Base-by-base conservation (phyloP, 192 early-diverging fungal species). In the Chytriomyces sp. region DNA sequence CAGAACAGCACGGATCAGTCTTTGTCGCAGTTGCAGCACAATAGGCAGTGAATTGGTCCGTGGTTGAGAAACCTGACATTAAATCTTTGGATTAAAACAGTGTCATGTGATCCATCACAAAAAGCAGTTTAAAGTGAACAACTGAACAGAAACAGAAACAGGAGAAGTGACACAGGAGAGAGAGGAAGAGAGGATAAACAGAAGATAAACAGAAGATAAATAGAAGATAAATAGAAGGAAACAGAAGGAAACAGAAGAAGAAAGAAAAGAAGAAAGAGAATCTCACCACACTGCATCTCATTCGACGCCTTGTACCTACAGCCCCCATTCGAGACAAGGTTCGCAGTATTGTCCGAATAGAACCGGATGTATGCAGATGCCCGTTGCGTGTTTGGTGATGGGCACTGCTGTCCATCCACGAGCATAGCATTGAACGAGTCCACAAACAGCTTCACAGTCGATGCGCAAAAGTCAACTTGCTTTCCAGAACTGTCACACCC, bases 401-500 rank as follows among this genome's bases (percentile, higher is more conserved):
- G 53, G 20, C 53, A 57, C 13, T 57, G 13, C 53, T 11, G 11
- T 57, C 50, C 10, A 48, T 61, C 44, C 6, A 61, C 23, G 24
- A 62, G 7, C 23, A 73, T 23, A 23, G 35, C 43, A 24, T 62
- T 43, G 61, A 62, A 73, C 26, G 50, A 61, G 59, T 18, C 18
- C 7, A 63, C 61, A 45, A 62, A 73, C 16, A 61, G 60, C 4
- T 9, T 18, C 59, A 73, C 20, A 7, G 28, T 45, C 24, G 57
- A 26, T 24, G 57, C 43, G 72, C 72, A 73, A 20, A 57, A 57
- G 53, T 57, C 20, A 0, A 57, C 53, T 57, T 11, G 11, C 53
- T 57, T 57, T 57, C 53, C 53, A 57, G 53, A 0, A 57, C 53
- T 57, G 13, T 1, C 1, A 57, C 53, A 57, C 13, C 20, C 20